phyloP scores from a whole-genome alignment of 108 stramenopile species.

The Phaeodactylum tricornutum region DNA sequence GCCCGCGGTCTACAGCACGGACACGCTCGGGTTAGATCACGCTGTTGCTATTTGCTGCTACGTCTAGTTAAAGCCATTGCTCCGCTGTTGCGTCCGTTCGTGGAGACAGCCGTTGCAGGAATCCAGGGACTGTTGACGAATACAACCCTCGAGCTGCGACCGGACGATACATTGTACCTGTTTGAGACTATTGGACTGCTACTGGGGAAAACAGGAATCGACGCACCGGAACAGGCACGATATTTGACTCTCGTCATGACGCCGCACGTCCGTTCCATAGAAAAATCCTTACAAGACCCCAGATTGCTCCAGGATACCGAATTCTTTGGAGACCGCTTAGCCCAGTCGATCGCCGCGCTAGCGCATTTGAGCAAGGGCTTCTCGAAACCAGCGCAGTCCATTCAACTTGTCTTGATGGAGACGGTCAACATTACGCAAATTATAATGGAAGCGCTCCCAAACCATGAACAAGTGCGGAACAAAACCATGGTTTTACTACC shows the following conservation, averaged over 20 bases:
- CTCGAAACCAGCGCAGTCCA: slow-evolving; percentile 33
- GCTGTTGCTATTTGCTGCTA: slow-evolving; percentile 53
- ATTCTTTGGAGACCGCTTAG: slow-evolving; percentile 26
- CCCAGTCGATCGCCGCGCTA: slow-evolving; percentile 50
- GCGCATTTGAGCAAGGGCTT: slow-evolving; percentile 69
- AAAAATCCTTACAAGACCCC: slow-evolving; percentile 26
- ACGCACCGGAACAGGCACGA: slow-evolving; percentile 31
- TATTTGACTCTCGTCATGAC: slow-evolving; percentile 53
- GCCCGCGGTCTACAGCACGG: slow-evolving; percentile 46
- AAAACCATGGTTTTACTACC: slow-evolving; percentile 47
- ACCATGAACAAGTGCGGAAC: slow-evolving; percentile 32
- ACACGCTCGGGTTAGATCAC: slow-evolving; percentile 36
- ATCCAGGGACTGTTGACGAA: slow-evolving; percentile 55
- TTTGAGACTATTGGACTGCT: slow-evolving; percentile 69
- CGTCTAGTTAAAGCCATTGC: slow-evolving; percentile 44
- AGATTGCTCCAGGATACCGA: slow-evolving; percentile 27
- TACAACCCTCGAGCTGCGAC: slow-evolving; percentile 21
- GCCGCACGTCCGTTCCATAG: slow-evolving; percentile 54
- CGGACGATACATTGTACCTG: slow-evolving; percentile 56
- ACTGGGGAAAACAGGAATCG: slow-evolving; percentile 57
- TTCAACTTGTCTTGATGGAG: slow-evolving; percentile 50
- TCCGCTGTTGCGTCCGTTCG: slow-evolving; percentile 36
- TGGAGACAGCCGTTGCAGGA: slow-evolving; percentile 54
- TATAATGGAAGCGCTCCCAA: slow-evolving; percentile 35
- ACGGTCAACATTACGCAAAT: slow-evolving; percentile 28